phyloP scores from a whole-genome alignment of 805 yeast species.

The Maudiozyma barnettii region DNA sequence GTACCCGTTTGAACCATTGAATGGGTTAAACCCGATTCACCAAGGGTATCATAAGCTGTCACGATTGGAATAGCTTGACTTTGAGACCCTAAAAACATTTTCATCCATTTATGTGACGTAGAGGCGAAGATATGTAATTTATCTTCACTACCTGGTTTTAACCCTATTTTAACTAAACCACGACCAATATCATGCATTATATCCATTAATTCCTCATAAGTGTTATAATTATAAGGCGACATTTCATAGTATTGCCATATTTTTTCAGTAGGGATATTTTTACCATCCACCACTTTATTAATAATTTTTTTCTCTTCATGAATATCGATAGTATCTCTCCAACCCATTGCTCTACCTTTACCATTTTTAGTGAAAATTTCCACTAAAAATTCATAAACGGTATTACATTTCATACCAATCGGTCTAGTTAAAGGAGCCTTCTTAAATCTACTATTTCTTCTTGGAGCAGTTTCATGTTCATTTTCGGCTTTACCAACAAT shows the following conservation, averaged over 20 bases:
- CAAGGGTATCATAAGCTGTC: conserved; percentile 95
- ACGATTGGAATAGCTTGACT: conserved; percentile 78
- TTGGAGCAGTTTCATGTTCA: conserved; percentile 74
- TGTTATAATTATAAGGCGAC: conserved; percentile 57
- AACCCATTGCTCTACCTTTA: conserved; percentile 52
- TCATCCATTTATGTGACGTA: conserved; percentile 90
- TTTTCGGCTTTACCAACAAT: conserved; percentile 59
- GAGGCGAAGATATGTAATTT: conserved; percentile 77
- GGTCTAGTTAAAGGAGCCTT: conserved; percentile 47
- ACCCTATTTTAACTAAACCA: conserved; percentile 68
- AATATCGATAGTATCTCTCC: conserved; percentile 65
- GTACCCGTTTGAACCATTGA: conserved; percentile 78
- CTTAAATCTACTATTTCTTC: conserved; percentile 47
- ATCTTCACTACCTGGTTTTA: conserved; percentile 41
- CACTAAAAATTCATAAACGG: conserved; percentile 59
- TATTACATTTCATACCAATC: conserved; percentile 48
- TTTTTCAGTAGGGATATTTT: conserved; percentile 62
- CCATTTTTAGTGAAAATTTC: conserved; percentile 55
- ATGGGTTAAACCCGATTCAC: conserved; percentile 79
- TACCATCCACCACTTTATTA: conserved; percentile 70
- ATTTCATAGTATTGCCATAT: conserved; percentile 81
- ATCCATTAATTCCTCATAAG: conserved; percentile 47
- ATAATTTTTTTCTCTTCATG: conserved; percentile 70
- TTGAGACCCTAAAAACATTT: conserved; percentile 67
- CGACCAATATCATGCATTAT: conserved; percentile 50